Percentiles rank a stretch among this genome's conserved stretches.
Conservation (phyloP, 2,329 filamentous ascomycete species). For the Lachnellula willkommii region DNA sequence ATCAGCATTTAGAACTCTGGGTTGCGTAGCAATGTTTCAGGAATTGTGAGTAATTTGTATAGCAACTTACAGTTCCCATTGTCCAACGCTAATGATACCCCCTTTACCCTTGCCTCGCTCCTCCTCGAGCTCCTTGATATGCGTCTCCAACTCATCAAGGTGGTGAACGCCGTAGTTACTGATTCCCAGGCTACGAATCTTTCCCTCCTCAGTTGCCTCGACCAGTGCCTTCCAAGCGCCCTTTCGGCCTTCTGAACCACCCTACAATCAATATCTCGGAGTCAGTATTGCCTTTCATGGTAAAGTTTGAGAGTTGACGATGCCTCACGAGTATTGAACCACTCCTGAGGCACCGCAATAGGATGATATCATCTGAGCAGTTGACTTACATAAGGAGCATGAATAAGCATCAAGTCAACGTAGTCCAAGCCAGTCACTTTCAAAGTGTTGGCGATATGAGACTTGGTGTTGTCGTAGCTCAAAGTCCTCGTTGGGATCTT, state of each 20-base stretch:
- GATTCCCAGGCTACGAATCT: conserved; percentile 57
- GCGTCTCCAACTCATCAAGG: conserved; percentile 52
- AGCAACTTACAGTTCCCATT: conserved; percentile 63
- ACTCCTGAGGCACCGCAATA: too few species aligned
- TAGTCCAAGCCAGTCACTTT: conserved; percentile 54
- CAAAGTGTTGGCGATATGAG: conserved; percentile 59
- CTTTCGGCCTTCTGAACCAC: conserved; percentile 50
- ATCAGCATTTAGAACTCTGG: neutral
- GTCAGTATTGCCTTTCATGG: too few species aligned
- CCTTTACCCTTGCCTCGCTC: conserved; percentile 58
- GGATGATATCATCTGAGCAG: too few species aligned
- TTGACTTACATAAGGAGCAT: conserved; percentile 45
- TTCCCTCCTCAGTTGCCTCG: conserved; percentile 57
- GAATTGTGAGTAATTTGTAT: neutral
- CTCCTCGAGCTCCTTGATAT: conserved; percentile 56
- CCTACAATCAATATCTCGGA: conserved; percentile 19
- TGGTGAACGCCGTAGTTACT: conserved; percentile 62
- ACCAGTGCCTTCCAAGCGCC: conserved; percentile 58
- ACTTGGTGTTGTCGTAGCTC: conserved; percentile 60
- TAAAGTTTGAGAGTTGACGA: too few species aligned
- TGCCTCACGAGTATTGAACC: too few species aligned
- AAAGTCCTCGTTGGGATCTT: conserved; percentile 49
- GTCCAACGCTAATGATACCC: conserved; percentile 74
- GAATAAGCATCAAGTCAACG: conserved; percentile 61
- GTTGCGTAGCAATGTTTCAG: neutral